Conservation (phyloP, 495 filamentous ascomycete genomes). For the Antarctomyces pellizariae region DNA sequence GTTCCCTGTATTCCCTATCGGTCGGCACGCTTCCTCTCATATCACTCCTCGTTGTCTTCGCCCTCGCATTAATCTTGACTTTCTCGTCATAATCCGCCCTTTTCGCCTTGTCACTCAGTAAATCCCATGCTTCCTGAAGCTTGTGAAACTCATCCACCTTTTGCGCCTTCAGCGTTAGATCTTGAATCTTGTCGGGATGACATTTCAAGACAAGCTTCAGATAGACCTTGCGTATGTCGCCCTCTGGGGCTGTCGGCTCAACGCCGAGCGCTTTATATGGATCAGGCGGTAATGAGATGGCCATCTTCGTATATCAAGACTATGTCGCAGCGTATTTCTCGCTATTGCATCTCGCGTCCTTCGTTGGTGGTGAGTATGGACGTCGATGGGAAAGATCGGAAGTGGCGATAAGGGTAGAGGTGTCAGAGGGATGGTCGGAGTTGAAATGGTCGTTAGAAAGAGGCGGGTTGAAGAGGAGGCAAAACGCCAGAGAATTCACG, state of each 20-base stretch:
- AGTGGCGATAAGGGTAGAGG: too few species aligned
- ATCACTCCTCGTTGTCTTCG: constrained; percentile 12
- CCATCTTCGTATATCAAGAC: too few species aligned
- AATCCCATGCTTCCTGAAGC: constrained; percentile 83
- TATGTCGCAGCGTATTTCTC: too few species aligned
- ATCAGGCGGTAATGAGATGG: constrained; percentile 48
- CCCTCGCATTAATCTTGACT: constrained; percentile 34
- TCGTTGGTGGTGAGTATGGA: too few species aligned
- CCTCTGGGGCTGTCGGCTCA: constrained; percentile 42
- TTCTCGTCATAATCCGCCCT: constrained; percentile 57
- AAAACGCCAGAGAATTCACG: too few species aligned
- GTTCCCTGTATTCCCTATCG: constrained; percentile 19
- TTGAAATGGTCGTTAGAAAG: too few species aligned
- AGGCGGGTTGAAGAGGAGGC: too few species aligned
- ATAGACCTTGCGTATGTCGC: constrained; percentile 59
- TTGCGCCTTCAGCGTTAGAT: constrained; percentile 36
- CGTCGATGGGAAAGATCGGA: too few species aligned
- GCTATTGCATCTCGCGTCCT: too few species aligned
- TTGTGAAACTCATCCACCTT: constrained; percentile 77
- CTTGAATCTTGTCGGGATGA: constrained; percentile 87
- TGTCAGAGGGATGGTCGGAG: too few species aligned
- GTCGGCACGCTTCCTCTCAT: constrained; percentile 24
- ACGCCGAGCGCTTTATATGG: constrained; percentile 71
- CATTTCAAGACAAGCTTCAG: constrained; percentile 82
- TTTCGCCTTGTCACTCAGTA: constrained; percentile 56